Conservation (phyloP, 306 rosid genomes). For the Quercus ilex region DNA sequence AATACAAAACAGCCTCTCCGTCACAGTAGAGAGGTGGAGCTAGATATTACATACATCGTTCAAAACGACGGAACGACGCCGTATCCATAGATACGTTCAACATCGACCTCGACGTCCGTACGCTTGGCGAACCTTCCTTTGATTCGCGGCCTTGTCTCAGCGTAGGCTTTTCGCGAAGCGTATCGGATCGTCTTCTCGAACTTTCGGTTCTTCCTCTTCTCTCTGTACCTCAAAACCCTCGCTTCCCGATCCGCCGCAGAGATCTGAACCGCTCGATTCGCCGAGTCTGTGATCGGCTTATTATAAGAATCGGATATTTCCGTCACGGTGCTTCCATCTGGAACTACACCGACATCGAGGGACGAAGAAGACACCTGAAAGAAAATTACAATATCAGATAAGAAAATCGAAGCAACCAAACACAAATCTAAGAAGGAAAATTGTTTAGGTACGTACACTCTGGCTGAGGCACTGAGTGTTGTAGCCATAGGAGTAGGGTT, state of each 20-base stretch:
- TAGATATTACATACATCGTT: not conserved
- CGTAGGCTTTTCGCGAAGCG: slow-evolving; percentile 92
- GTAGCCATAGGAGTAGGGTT: slow-evolving; percentile 52
- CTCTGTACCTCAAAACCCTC: slow-evolving; percentile 90
- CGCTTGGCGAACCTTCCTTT: slow-evolving; percentile 96
- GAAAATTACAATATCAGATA: not conserved
- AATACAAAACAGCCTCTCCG: not conserved
- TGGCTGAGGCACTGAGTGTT: slow-evolving; percentile 56
- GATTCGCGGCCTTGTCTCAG: slow-evolving; percentile 91
- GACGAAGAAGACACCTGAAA: slow-evolving; percentile 86
- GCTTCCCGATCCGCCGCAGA: slow-evolving; percentile 87
- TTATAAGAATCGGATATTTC: slow-evolving; percentile 50
- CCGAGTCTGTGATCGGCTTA: slow-evolving; percentile 25
- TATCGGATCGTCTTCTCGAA: slow-evolving; percentile 97
- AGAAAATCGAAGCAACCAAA: not conserved
- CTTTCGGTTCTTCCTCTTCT: slow-evolving; percentile 94
- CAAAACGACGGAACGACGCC: slow-evolving; percentile 80
- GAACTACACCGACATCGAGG: slow-evolving; percentile 78
- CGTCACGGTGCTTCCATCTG: slow-evolving; percentile 55
- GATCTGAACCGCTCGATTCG: slow-evolving; percentile 40
- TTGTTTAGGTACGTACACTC: slow-evolving; percentile 48
- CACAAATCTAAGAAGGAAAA: not conserved
- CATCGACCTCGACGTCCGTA: slow-evolving; percentile 46
- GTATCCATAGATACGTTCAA: slow-evolving; percentile 55
- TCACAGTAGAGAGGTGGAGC: too few relatives aligned